phyloP scores from a whole-genome alignment of 176 grass and related monocot genomes.

The Elaeis guineensis region DNA sequence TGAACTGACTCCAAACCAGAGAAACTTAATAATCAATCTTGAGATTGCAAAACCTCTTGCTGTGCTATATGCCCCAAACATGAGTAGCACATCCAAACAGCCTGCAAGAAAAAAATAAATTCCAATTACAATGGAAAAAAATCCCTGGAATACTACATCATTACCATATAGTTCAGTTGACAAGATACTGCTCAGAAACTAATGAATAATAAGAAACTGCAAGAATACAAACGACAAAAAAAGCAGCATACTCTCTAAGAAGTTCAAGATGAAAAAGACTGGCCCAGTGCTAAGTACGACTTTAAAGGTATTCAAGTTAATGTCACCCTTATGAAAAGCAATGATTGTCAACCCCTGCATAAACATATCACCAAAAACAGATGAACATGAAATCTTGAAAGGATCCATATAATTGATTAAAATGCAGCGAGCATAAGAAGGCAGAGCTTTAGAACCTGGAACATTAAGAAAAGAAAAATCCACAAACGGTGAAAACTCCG shows the following conservation, averaged over 20 bases:
- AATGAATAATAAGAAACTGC: constrained; percentile 10
- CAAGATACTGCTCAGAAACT: neutral
- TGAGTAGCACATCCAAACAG: constrained; percentile 85
- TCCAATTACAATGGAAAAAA: neutral
- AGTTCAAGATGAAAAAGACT: constrained; percentile 77
- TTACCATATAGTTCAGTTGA: no score
- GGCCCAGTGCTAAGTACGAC: constrained; percentile 86
- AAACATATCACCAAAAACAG: neutral
- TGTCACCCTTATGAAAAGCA: constrained; percentile 60
- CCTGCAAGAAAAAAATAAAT: constrained; percentile 39
- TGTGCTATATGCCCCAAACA: constrained; percentile 86
- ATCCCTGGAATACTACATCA: neutral
- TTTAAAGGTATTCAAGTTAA: constrained; percentile 73
- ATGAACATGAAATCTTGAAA: no score
- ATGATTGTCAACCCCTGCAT: constrained; percentile 75
- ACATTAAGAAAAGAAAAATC: constrained; percentile 98
- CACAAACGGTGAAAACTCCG: constrained; percentile 96
- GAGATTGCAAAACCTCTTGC: constrained; percentile 90
- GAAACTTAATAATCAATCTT: constrained; percentile 66
- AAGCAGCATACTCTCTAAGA: constrained; percentile 63
- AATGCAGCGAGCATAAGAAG: no score
- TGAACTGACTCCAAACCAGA: constrained; percentile 63
- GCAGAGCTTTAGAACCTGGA: constrained; percentile 39
- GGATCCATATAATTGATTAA: no score
- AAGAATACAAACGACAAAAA: constrained; percentile 16